Evolutionary conservation across 2,329 filamentous ascomycete genomes (phyloP).

Genomic region (Fonsecaea pedrosoi): DNA sequence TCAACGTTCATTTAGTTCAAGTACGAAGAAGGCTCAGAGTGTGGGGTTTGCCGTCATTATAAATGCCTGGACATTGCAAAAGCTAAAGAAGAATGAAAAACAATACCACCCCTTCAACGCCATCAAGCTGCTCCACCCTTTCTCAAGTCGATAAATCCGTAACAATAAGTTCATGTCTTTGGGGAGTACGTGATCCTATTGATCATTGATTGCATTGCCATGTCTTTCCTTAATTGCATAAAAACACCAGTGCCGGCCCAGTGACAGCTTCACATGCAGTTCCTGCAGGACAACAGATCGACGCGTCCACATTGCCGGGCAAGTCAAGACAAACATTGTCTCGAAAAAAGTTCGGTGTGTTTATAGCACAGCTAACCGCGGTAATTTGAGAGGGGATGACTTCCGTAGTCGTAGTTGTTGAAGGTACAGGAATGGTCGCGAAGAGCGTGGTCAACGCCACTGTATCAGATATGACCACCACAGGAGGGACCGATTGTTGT

Average conservation of each 20-base stretch:
- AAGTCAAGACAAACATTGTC: slow-evolving; percentile 18
- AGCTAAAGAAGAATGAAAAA: slow-evolving; percentile 8
- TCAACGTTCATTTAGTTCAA: no score
- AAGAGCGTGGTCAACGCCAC: slow-evolving; percentile 11
- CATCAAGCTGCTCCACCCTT: slow-evolving; percentile 11
- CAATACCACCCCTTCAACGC: slow-evolving; percentile 6
- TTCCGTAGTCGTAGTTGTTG: slow-evolving; percentile 13
- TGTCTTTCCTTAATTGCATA: slow-evolving; percentile 9
- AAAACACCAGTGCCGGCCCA: slow-evolving; percentile 15
- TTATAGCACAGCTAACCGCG: slow-evolving; percentile 8
- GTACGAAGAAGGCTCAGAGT: no score
- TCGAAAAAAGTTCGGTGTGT: slow-evolving; percentile 5
- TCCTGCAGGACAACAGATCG: slow-evolving; percentile 12
- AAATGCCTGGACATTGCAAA: slow-evolving; percentile 10
- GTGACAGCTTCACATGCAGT: slow-evolving; percentile 9
- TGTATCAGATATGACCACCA: slow-evolving; percentile 1
- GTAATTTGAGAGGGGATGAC: slow-evolving; percentile 13
- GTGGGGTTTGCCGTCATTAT: slow-evolving; percentile 10
- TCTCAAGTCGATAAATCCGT: slow-evolving; percentile 10
- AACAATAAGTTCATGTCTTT: slow-evolving; percentile 12
- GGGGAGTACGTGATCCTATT: slow-evolving; percentile 6
- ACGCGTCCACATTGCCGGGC: slow-evolving; percentile 12
- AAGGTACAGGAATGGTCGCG: slow-evolving; percentile 11
- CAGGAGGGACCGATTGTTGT: no score
- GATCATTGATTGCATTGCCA: slow-evolving; percentile 11